Conservation (phyloP, 2,329 filamentous ascomycete genomes). For the Helotiales sp. region DNA sequence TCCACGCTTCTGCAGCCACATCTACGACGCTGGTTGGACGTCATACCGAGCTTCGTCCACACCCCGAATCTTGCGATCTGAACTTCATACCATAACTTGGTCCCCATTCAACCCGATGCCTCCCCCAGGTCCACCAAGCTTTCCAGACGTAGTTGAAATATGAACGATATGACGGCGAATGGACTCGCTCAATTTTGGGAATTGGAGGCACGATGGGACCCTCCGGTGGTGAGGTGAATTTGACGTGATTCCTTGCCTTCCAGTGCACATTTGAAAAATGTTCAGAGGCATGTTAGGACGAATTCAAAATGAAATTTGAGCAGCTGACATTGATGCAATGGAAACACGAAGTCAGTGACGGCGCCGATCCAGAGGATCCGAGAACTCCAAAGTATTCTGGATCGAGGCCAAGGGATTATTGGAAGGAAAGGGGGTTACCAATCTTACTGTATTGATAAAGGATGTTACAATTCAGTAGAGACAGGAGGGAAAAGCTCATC, state of each 20-base stretch:
- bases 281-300: neutral
- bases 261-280: neutral
- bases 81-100: neutral
- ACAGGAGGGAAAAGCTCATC: too few species aligned
- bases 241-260: neutral
- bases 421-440: neutral
- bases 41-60: neutral
- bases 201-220: neutral
- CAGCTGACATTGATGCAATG: neutral
- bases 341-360: neutral
- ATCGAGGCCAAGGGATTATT: neutral
- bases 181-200: neutral
- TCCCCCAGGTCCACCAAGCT: neutral
- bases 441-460: neutral
- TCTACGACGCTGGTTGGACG: neutral
- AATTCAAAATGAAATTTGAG: neutral
- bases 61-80: neutral
- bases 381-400: neutral
- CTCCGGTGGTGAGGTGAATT: neutral
- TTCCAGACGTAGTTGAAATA: neutral
- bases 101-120: neutral
- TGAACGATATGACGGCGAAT: neutral
- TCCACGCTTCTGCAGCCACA: neutral
- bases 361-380: neutral
- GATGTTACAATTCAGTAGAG: neutral